phyloP scores from a whole-genome alignment of 345 rosid genomes.

The Rhizophora apiculata region DNA sequence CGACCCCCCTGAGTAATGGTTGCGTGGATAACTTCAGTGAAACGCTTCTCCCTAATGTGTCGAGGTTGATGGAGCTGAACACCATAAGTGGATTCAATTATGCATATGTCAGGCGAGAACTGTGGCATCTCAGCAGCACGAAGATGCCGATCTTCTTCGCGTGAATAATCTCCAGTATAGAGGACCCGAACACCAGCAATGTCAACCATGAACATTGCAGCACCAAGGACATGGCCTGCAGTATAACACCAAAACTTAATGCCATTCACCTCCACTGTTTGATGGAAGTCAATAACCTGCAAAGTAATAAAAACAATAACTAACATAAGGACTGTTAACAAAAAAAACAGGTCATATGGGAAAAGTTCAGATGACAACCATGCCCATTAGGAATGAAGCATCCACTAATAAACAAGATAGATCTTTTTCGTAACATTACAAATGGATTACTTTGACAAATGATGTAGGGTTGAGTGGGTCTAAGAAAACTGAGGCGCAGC shows the following conservation, averaged over 20 bases:
- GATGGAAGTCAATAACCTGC: conserved; percentile 90
- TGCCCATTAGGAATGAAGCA: too few species aligned
- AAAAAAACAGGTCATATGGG: not conserved
- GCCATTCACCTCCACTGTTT: conserved; percentile 84
- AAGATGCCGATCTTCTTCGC: conserved; percentile 94
- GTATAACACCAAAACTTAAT: conserved; percentile 97
- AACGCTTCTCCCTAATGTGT: conserved; percentile 83
- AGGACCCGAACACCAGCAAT: conserved; percentile 89
- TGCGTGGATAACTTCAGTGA: conserved; percentile 87
- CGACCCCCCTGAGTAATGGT: conserved; percentile 89
- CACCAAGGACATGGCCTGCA: conserved; percentile 98
- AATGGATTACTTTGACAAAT: too few species aligned
- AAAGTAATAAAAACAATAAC: not conserved
- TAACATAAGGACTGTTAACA: too few species aligned
- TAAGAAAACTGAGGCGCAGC: too few species aligned
- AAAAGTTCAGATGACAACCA: not conserved
- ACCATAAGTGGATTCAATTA: conserved; percentile 92
- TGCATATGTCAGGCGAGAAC: conserved; percentile 92
- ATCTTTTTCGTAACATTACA: too few species aligned
- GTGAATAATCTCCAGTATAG: conserved; percentile 93
- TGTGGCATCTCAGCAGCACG: conserved; percentile 95
- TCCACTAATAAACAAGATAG: too few species aligned
- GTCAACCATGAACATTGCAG: conserved; percentile 99
- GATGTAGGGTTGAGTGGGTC: too few species aligned
- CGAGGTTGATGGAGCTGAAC: conserved; percentile 96